Evolutionary conservation across 345 rosid species (phyloP).

Genomic region (Gossypioides kirkii): DNA sequence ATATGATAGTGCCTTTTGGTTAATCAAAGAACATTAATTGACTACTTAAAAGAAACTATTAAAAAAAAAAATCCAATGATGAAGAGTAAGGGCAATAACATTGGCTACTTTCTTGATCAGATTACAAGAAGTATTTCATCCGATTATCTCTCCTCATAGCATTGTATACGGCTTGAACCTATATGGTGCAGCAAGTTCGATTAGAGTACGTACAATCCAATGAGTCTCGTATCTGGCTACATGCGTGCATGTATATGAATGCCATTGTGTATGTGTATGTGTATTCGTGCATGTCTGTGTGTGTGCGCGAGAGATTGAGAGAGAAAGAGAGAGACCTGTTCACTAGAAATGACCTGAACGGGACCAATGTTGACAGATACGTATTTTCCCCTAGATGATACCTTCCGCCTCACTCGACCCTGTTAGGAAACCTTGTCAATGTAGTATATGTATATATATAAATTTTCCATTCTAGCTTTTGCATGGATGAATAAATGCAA

Average conservation of each 20-base stretch:
- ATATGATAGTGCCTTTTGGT: not conserved
- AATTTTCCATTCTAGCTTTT: not conserved
- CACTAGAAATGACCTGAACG: conserved; percentile 61
- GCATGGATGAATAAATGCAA: not conserved
- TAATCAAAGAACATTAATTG: not conserved
- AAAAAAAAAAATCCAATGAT: not conserved
- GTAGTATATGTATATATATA: not conserved
- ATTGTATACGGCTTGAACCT: conserved; percentile 92
- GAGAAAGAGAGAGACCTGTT: conserved; percentile 41
- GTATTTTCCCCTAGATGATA: conserved; percentile 67
- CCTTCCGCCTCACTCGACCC: conserved; percentile 64
- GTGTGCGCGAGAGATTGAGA: conserved; percentile 20
- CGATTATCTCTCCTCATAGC: conserved; percentile 91
- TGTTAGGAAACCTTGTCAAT: conserved; percentile 16
- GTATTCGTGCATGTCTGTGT: not conserved
- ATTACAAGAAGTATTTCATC: conserved; percentile 78
- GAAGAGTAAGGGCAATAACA: conserved; percentile 3
- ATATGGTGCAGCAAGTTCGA: conserved; percentile 19
- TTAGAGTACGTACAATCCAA: not conserved
- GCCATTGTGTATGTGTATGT: not conserved
- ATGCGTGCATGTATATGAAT: not conserved
- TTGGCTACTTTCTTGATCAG: not conserved
- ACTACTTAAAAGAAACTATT: conserved; percentile 2
- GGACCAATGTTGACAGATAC: conserved; percentile 58
- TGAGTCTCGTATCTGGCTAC: no score